These are phyloP conservation scores for Chaetomium sp. DNA, from an alignment of 2,329 filamentous ascomycete species.

Conservation along the genomic window DNA sequence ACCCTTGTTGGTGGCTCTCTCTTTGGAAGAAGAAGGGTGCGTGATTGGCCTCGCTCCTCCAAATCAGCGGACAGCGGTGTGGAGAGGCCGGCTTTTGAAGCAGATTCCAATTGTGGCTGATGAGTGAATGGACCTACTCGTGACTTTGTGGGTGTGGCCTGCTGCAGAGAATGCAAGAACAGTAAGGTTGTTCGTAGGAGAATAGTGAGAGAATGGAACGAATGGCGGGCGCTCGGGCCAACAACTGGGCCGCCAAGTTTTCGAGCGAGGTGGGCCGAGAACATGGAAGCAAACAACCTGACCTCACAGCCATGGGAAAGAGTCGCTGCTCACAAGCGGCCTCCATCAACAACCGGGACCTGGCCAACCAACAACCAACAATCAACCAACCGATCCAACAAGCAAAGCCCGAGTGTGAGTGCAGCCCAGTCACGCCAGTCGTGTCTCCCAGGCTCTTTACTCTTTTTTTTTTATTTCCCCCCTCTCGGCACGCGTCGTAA, in stretches of 20 bases:
- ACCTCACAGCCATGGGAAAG: not conserved
- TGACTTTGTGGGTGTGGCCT: not conserved
- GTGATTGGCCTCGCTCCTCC: not conserved
- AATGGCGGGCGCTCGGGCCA: constrained; percentile 1
- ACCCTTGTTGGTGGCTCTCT: not conserved
- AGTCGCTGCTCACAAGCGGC: constrained; percentile 1
- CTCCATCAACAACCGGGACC: not conserved
- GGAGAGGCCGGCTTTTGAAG: not conserved
- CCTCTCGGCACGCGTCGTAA: not conserved
- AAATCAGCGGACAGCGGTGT: not conserved
- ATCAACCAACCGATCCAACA: constrained; percentile 4
- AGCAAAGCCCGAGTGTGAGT: not conserved
- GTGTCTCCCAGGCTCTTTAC: not conserved
- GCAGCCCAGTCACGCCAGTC: constrained; percentile 1
- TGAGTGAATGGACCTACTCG: not conserved
- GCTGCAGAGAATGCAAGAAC: too few species aligned
- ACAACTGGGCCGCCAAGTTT: not conserved
- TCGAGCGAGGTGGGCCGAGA: not conserved
- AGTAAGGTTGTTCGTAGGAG: too few species aligned
- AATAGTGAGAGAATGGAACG: too few species aligned
- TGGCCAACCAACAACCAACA: not conserved
- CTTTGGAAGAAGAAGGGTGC: not conserved
- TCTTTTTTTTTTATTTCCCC: not conserved
- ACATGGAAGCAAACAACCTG: constrained; percentile 5
- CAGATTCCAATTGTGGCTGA: constrained; percentile 7